Evolutionary conservation across 139 green algal genomes (phyloP).

Genomic region (Volvox africanus): DNA sequence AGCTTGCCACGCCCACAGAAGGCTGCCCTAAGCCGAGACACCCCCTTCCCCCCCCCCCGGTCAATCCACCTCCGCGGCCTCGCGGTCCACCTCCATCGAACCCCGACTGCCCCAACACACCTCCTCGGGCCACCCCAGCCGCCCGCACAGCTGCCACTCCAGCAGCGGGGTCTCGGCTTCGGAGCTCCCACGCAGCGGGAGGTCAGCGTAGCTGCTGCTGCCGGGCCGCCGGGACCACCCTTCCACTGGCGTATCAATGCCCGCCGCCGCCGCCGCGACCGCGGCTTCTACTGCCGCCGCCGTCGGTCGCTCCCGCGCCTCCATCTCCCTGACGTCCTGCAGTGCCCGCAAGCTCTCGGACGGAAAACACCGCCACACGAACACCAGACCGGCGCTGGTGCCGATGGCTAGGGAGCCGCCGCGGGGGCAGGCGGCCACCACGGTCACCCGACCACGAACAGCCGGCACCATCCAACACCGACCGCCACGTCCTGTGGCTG

Average conservation of each 20-base stretch:
- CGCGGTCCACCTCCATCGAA: neutral
- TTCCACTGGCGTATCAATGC: neutral
- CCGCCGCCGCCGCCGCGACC: neutral
- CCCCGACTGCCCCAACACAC: neutral
- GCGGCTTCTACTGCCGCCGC: neutral
- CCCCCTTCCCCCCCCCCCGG: no score
- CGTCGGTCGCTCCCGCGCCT: neutral
- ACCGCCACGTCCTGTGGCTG: neutral
- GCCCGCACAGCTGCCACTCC: conserved; percentile 42
- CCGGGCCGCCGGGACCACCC: neutral
- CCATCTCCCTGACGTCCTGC: neutral
- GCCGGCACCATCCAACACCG: conserved; percentile 34
- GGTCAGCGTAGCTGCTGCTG: neutral
- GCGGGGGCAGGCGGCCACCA: conserved; percentile 23
- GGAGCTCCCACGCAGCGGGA: neutral
- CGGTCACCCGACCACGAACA: conserved; percentile 9
- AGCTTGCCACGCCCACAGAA: no score
- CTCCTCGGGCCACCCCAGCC: conserved; percentile 27
- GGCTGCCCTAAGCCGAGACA: no score
- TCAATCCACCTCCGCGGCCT: neutral
- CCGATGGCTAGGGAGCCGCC: conserved; percentile 14
- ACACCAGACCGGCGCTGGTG: conserved; percentile 15
- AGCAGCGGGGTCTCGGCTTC: neutral
- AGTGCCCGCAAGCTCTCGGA: conserved; percentile 6
- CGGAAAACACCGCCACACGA: conserved; percentile 25